Conservation (phyloP, 345 rosid species). For the Orychophragmus violaceus region DNA sequence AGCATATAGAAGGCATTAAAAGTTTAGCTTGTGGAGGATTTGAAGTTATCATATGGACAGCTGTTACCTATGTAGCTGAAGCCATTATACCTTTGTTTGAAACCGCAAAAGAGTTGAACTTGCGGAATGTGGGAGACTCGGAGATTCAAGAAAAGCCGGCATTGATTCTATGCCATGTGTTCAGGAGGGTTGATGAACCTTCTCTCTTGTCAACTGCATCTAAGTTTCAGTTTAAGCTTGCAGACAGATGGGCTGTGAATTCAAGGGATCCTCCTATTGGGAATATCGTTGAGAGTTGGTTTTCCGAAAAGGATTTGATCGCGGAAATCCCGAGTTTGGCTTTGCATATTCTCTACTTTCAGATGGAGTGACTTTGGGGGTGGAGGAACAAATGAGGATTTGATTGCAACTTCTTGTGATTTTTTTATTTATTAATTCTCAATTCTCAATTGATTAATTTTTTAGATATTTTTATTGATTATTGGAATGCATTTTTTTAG, state of each 20-base stretch:
- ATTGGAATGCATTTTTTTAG: no score
- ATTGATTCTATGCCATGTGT: conserved; percentile 64
- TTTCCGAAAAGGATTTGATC: conserved; percentile 29
- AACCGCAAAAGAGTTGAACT: conserved; percentile 60
- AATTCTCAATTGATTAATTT: neutral
- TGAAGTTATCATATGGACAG: conserved; percentile 74
- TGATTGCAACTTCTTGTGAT: neutral
- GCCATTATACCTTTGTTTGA: conserved; percentile 63
- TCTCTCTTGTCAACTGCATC: conserved; percentile 57
- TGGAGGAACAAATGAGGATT: neutral
- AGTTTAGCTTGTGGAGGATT: no score
- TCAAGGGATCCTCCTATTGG: conserved; percentile 21
- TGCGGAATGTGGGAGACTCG: conserved; percentile 6
- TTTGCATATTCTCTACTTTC: conserved; percentile 63
- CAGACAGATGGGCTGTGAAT: conserved; percentile 54
- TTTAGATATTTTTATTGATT: no score
- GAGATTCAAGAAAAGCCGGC: conserved; percentile 36
- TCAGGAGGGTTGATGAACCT: conserved; percentile 71
- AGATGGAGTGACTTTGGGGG: conserved; percentile 21
- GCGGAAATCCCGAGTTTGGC: conserved; percentile 46
- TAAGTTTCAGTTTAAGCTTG: conserved; percentile 53
- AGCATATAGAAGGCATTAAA: no score
- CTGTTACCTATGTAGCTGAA: conserved; percentile 62
- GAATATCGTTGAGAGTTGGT: conserved; percentile 52
- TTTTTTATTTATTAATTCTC: no score